Evolutionary conservation across 2,329 filamentous ascomycete genomes (phyloP).

Genomic region (Colletotrichum eremochloae): DNA sequence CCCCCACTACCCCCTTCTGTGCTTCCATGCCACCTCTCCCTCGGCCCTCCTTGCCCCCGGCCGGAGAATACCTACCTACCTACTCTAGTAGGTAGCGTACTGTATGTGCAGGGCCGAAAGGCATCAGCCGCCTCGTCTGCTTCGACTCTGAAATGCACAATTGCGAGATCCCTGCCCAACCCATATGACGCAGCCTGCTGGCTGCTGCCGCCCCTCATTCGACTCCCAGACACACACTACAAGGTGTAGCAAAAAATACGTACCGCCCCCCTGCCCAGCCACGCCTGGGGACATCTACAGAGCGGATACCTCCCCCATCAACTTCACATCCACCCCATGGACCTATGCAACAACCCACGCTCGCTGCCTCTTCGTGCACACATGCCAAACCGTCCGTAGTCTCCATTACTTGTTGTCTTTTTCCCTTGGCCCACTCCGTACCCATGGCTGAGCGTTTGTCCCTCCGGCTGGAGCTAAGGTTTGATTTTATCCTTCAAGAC

Average conservation of each 20-base stretch:
- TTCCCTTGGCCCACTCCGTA: constrained; percentile 53
- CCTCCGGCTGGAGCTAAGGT: constrained; percentile 49
- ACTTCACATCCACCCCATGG: constrained; percentile 46
- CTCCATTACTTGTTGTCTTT: constrained; percentile 45
- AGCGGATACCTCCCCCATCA: constrained; percentile 40
- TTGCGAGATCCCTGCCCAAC: constrained; percentile 52
- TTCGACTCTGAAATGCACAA: constrained; percentile 38
- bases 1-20: background rate
- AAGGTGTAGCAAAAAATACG: constrained; percentile 34
- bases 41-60: constrained; percentile 6
- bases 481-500: constrained; percentile 54
- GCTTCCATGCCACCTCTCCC: background rate
- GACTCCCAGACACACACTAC: constrained; percentile 36
- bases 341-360: constrained; percentile 49
- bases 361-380: constrained; percentile 45
- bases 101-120: constrained; percentile 17
- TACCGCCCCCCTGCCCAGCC: constrained; percentile 35
- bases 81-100: background rate
- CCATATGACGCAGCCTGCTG: constrained; percentile 48
- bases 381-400: constrained; percentile 45
- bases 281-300: constrained; percentile 35
- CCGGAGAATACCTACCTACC: constrained; percentile 4
- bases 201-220: constrained; percentile 23
- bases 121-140: constrained; percentile 37
- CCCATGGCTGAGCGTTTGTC: constrained; percentile 54